Conservation (phyloP, 1,139 yeast species). For the Blastobotrys capitulatus region DNA sequence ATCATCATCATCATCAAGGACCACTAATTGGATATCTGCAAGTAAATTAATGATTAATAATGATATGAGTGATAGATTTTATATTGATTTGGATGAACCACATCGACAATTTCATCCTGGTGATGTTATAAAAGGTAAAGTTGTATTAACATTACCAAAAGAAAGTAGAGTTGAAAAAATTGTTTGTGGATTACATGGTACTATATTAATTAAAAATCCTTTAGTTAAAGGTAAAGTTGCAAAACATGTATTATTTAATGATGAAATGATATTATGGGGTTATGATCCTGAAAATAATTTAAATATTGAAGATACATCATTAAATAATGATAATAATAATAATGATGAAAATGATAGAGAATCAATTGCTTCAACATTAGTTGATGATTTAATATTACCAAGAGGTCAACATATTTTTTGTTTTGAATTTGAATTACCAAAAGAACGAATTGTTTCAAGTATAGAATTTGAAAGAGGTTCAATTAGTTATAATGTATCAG, state of each 20-base stretch:
- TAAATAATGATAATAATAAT: background rate
- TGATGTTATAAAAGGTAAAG: slow-evolving; percentile 48
- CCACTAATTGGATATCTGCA: background rate
- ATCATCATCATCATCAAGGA: no score
- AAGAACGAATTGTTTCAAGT: slow-evolving; percentile 63
- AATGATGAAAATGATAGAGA: background rate
- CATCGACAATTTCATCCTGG: slow-evolving; percentile 66
- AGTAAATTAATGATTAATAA: background rate
- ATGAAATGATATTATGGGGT: slow-evolving; percentile 65
- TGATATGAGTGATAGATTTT: slow-evolving; percentile 45
- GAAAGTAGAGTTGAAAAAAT: slow-evolving; percentile 25
- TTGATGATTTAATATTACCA: slow-evolving; percentile 16
- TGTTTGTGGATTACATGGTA: slow-evolving; percentile 29
- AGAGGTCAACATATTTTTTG: slow-evolving; percentile 84
- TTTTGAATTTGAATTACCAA: slow-evolving; percentile 72
- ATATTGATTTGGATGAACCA: slow-evolving; percentile 64
- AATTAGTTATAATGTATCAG: slow-evolving; percentile 60
- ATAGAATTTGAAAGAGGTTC: slow-evolving; percentile 83
- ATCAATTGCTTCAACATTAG: background rate
- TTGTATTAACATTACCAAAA: slow-evolving; percentile 29
- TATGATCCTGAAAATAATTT: slow-evolving; percentile 23
- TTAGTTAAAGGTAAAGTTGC: slow-evolving; percentile 31
- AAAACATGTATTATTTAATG: slow-evolving; percentile 50
- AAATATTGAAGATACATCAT: background rate
- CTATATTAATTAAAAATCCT: slow-evolving; percentile 39